phyloP scores from a whole-genome alignment of 176 grass and related monocot species.

The Triticum timopheevii region DNA sequence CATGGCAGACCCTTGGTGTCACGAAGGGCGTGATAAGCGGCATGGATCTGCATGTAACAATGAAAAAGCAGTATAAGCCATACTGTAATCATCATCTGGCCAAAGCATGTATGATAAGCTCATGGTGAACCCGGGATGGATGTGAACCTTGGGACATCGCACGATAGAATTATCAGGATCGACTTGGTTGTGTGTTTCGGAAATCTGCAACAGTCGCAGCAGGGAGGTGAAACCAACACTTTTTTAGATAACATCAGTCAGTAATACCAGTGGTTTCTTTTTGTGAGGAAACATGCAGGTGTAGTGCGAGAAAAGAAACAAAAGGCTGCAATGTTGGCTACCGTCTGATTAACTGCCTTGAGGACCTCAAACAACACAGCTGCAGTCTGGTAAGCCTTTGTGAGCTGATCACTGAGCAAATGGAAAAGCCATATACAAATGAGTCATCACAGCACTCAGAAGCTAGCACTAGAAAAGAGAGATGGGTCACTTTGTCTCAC shows the following conservation, averaged over 20 bases:
- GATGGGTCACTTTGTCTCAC: constrained; percentile 9
- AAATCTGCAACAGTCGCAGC: constrained; percentile 47
- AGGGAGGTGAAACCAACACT: neutral
- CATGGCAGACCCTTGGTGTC: no score
- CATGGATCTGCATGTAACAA: constrained; percentile 26
- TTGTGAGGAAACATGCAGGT: neutral
- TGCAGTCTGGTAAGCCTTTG: constrained; percentile 87
- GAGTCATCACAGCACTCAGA: neutral
- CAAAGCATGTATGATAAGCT: neutral
- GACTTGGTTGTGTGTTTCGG: constrained; percentile 54
- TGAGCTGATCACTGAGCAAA: constrained; percentile 64
- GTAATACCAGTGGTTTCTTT: neutral
- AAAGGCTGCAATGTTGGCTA: neutral
- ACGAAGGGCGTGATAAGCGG: no score
- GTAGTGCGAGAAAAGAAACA: neutral
- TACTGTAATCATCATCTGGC: neutral
- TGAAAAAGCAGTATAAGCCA: neutral
- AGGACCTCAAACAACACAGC: constrained; percentile 93
- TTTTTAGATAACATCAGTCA: neutral
- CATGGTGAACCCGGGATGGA: neutral
- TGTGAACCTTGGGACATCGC: constrained; percentile 70
- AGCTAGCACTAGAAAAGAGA: neutral
- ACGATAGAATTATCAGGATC: constrained; percentile 78
- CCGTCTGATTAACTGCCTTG: constrained; percentile 75
- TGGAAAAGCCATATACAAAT: neutral